phyloP scores from a whole-genome alignment of 2,329 filamentous ascomycete genomes.

The Neonectria punicea region DNA sequence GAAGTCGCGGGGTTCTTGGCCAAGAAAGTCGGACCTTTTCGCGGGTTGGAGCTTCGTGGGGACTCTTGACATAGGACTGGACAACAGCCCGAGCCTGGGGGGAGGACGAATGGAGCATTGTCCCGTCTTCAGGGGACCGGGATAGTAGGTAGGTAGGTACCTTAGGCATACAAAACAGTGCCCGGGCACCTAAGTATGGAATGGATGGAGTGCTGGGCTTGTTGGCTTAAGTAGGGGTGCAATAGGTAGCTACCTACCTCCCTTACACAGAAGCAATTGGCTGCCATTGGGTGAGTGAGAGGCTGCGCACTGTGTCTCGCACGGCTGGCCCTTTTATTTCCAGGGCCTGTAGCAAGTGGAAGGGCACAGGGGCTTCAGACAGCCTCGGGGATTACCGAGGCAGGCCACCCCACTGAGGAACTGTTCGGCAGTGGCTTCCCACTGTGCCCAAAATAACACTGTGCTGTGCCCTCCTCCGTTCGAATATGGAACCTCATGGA shows the following conservation, averaged over 20 bases:
- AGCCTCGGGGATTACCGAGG: conserved; percentile 3
- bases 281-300: not conserved
- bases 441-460: conserved; percentile 22
- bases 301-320: conserved; percentile 9
- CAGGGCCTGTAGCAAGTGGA: not conserved
- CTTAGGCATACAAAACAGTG: conserved; percentile 18
- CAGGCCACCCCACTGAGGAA: not conserved
- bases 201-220: not conserved
- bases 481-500: not conserved
- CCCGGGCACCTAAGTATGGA: not conserved
- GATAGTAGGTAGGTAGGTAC: conserved; percentile 6
- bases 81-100: conserved; percentile 7
- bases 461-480: conserved; percentile 29
- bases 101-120: conserved; percentile 24
- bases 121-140: conserved; percentile 2
- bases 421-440: not conserved
- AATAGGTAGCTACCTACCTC: too few species aligned
- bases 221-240: too few species aligned
- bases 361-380: not conserved
- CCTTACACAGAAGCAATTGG: too few species aligned
- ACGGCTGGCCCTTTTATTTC: not conserved
- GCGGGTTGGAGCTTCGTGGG: conserved; percentile 44
- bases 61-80: conserved; percentile 23
- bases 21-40: conserved; percentile 46
- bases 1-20: conserved; percentile 44